Base-by-base conservation (phyloP, 257 asterid species). In the Perilla frutescens region DNA sequence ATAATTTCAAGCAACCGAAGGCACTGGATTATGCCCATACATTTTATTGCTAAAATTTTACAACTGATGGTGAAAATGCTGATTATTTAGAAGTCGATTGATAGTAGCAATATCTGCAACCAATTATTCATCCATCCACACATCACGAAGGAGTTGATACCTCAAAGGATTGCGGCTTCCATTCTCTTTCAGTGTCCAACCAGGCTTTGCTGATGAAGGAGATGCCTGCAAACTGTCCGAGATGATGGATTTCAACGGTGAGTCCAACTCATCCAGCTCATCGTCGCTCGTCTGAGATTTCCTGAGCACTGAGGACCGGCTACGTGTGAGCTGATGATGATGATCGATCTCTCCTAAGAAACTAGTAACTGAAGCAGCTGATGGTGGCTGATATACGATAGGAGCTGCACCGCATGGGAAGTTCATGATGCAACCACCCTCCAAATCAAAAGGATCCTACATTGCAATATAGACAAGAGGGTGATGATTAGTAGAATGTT, bases 251-350 rank as follows among this genome's bases (percentile, higher is more conserved):
- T 64, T 85, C 76, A 89, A 61, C 3, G 97, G 97, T 0, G 96
- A 84, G 71, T 88, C 90, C 78, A 89, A 54, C 67, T 84, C 89
- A 34, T 91, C 97, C 44, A 91, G 82, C 63, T 91, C 97, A 26
- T 89, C 97, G 34, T 91, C 97, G 14, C 96, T 91, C 60, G 93
- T 83, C 69, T 89, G 84, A 15, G 97, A 87, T 83, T 89, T 89
- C 68, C 84, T 87, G 48, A 91, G 93, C 62, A 87, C 66, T n/a
- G 88, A 81, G 57, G 96, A 91, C 43, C 87, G 82, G 53, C 76
- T 87, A 45, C 92, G 83, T 11, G 77, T 73, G 77, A 88, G 83
- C 76, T 74, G 85, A 69, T 86, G 68, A 43, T 72, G 85, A 20
- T 51, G 44, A 8, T 72, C 82, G 47, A 76, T 65, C 51, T 84